Conservation (phyloP, 169 alveolate genomes). For the Amoebophrya sp. region DNA sequence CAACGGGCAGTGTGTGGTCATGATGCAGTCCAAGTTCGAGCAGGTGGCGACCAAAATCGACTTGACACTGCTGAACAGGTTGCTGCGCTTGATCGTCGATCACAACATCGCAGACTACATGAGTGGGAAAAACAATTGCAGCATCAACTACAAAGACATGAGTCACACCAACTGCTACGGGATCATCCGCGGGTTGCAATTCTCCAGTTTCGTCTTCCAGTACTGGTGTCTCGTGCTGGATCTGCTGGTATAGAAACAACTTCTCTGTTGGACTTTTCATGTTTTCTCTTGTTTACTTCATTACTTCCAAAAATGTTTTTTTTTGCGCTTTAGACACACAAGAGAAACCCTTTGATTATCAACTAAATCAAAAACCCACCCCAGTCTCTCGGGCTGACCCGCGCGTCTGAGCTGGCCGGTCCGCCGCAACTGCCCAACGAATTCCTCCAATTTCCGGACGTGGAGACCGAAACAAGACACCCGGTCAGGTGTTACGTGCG, state of each 20-base stretch:
- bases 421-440: slow-evolving; percentile 95
- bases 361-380: slow-evolving; percentile 42
- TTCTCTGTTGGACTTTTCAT: background rate
- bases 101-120: slow-evolving; percentile 99
- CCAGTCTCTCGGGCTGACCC: slow-evolving; percentile 90
- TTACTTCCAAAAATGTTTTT: no score
- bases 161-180: slow-evolving; percentile 97
- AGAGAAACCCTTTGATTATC: no score
- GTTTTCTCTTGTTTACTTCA: background rate
- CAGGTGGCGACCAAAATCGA: slow-evolving; percentile 91
- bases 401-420: slow-evolving; percentile 99
- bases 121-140: slow-evolving; percentile 97
- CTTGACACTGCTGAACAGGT: slow-evolving; percentile 91
- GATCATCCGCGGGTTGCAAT: slow-evolving; percentile 94
- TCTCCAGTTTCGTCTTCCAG: slow-evolving; percentile 94
- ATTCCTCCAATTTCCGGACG: slow-evolving; percentile 86
- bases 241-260: slow-evolving; percentile 22
- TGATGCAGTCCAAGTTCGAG: slow-evolving; percentile 89
- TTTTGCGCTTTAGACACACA: no score
- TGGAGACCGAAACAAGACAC: slow-evolving; percentile 90
- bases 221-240: slow-evolving; percentile 62
- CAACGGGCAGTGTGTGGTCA: slow-evolving; percentile 88
- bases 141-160: slow-evolving; percentile 97
- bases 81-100: slow-evolving; percentile 95
- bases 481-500: slow-evolving; percentile 90